Conservation (phyloP, 192 early-diverging fungal genomes). For the Lobosporangium transversale region DNA sequence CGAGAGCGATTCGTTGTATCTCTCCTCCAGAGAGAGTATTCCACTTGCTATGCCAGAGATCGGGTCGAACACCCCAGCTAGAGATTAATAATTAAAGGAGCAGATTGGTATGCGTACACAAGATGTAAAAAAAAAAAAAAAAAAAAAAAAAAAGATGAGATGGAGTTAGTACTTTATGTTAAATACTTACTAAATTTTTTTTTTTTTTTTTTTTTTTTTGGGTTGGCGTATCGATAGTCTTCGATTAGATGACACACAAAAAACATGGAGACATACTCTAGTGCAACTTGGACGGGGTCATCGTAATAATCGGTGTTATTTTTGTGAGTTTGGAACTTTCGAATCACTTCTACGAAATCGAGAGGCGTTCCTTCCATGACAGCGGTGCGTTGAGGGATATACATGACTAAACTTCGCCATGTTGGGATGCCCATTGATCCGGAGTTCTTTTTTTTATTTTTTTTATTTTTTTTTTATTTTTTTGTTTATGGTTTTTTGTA, state of each 20-base stretch:
- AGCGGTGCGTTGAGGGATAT: constrained; percentile 84
- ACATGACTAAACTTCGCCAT: constrained; percentile 84
- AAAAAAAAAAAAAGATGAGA: constrained; percentile 9
- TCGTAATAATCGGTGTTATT: constrained; percentile 44
- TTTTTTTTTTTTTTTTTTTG: not conserved
- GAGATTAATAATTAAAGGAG: no score
- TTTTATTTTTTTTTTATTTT: no score
- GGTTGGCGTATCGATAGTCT: no score
- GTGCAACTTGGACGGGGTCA: constrained; percentile 65
- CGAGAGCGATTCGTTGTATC: constrained; percentile 82
- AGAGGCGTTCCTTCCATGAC: constrained; percentile 76
- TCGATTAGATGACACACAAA: not conserved
- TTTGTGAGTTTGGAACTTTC: constrained; percentile 61
- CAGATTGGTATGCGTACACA: no score
- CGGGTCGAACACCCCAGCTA: constrained; percentile 74
- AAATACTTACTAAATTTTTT: not conserved
- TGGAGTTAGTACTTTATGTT: not conserved
- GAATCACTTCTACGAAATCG: constrained; percentile 71
- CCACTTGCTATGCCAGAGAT: constrained; percentile 82
- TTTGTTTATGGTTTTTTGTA: no score
- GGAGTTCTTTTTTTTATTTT: constrained; percentile 41
- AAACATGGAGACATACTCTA: constrained; percentile 6
- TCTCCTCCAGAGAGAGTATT: constrained; percentile 86
- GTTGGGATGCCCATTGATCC: constrained; percentile 68
- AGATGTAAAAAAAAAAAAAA: constrained; percentile 11